Evolutionary conservation across 2,329 filamentous ascomycete species (phyloP).

Genomic region (Orbilia ellipsospora): DNA sequence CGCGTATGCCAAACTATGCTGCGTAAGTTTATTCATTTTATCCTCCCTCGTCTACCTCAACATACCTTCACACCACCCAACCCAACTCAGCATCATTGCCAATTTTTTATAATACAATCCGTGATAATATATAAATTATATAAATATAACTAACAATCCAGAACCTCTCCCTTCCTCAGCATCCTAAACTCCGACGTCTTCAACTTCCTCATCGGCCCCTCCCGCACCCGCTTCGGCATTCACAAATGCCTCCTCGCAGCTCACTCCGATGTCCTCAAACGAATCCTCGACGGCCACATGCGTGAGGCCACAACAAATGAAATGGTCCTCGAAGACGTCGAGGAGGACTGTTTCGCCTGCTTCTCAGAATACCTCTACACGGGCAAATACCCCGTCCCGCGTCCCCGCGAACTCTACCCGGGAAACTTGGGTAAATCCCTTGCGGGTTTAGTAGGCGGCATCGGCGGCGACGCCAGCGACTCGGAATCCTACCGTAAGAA

Average conservation of each 20-base stretch:
- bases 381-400: slow-evolving; percentile 64
- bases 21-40: slow-evolving; percentile 24
- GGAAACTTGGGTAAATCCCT: slow-evolving; percentile 36
- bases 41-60: neutral
- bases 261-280: slow-evolving; percentile 64
- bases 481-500: slow-evolving; percentile 52
- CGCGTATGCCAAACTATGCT: slow-evolving; percentile 49
- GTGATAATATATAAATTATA: neutral
- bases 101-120: neutral
- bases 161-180: slow-evolving; percentile 57
- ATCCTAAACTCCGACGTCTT: slow-evolving; percentile 65
- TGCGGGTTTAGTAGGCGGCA: slow-evolving; percentile 30
- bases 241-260: slow-evolving; percentile 64
- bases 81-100: neutral
- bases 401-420: slow-evolving; percentile 55
- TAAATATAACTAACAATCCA: slow-evolving; percentile 14
- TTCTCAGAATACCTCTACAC: slow-evolving; percentile 68
- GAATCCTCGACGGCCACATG: slow-evolving; percentile 65
- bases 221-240: slow-evolving; percentile 65
- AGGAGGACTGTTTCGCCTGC: slow-evolving; percentile 66
- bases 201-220: slow-evolving; percentile 65
- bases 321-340: slow-evolving; percentile 64
- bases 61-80: no score
- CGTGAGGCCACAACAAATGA: slow-evolving; percentile 64
- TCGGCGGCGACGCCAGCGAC: slow-evolving; percentile 41